Percentiles rank a stretch among this genome's conserved stretches.
These are phyloP conservation scores for Sarocladium oryzae DNA, from an alignment of 2,329 filamentous ascomycete species.

Conservation along the genomic window DNA sequence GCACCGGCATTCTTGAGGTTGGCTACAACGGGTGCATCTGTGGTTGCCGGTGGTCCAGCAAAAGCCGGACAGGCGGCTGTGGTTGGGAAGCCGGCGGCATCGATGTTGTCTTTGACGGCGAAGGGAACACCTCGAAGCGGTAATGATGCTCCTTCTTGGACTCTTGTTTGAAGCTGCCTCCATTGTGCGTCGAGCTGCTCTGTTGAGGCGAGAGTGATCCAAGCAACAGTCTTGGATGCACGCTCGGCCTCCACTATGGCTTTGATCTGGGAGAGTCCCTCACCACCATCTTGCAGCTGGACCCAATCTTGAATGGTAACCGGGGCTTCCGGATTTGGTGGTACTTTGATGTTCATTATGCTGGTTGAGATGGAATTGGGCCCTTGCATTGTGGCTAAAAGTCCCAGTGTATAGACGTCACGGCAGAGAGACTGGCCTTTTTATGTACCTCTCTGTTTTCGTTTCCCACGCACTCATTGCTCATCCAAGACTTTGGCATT, in stretches of 20 bases:
- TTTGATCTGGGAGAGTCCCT: background rate
- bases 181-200: conserved; percentile 8
- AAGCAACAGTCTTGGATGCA: conserved; percentile 4
- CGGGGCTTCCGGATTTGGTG: background rate
- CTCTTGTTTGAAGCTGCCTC: conserved; percentile 6
- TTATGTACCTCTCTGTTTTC: background rate
- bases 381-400: background rate
- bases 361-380: background rate
- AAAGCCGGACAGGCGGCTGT: conserved; percentile 47
- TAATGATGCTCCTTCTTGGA: conserved; percentile 22
- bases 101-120: conserved; percentile 51
- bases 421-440: background rate
- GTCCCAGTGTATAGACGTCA: background rate
- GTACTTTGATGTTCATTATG: conserved; percentile 4
- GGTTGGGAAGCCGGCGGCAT: conserved; percentile 42
- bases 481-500: background rate
- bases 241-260: conserved; percentile 1
- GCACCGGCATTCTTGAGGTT: conserved; percentile 46
- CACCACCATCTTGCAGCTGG: background rate
- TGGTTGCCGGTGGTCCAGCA: conserved; percentile 34
- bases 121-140: conserved; percentile 52
- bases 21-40: conserved; percentile 41
- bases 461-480: background rate
- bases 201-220: conserved; percentile 8
- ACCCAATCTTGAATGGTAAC: conserved; percentile 7